Evolutionary conservation across 2,329 filamentous ascomycete species (phyloP).

Genomic region (Thelonectria discophora): DNA sequence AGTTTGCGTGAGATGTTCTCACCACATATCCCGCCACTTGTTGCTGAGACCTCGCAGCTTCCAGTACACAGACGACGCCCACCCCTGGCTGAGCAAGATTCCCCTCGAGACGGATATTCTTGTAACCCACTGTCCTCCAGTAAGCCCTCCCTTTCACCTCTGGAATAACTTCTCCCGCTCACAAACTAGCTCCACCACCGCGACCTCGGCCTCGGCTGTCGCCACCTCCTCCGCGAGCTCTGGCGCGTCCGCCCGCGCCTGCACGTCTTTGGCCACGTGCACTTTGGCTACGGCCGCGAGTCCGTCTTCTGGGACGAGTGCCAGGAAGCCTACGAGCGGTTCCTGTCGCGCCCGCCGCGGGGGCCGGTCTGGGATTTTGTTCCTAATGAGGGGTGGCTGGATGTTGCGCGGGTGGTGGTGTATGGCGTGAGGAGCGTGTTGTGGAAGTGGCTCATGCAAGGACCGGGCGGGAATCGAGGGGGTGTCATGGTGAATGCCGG

Average conservation of each 20-base stretch:
- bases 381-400: constrained; percentile 57
- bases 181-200: constrained; percentile 68
- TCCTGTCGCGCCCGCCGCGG: constrained; percentile 57
- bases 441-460: constrained; percentile 66
- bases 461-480: constrained; percentile 59
- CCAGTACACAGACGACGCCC: constrained; percentile 71
- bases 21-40: no score
- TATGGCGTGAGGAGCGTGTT: constrained; percentile 58
- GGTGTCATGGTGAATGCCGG: constrained; percentile 66
- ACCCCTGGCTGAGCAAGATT: constrained; percentile 78
- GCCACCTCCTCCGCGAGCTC: constrained; percentile 73
- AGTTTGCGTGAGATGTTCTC: constrained; percentile 73
- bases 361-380: constrained; percentile 57
- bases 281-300: constrained; percentile 77
- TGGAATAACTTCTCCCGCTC: constrained; percentile 5
- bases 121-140: constrained; percentile 82
- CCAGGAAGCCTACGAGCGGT: constrained; percentile 75
- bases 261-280: constrained; percentile 88
- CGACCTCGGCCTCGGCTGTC: constrained; percentile 75
- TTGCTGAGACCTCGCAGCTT: constrained; percentile 66
- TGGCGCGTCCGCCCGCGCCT: constrained; percentile 78
- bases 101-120: constrained; percentile 79
- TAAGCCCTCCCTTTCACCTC: constrained; percentile 41
- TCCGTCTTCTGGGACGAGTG: constrained; percentile 78
- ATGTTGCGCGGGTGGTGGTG: constrained; percentile 54